Conservation (phyloP, 1,284 basidiomycete genomes). For the Ceratobasidium sp. region DNA sequence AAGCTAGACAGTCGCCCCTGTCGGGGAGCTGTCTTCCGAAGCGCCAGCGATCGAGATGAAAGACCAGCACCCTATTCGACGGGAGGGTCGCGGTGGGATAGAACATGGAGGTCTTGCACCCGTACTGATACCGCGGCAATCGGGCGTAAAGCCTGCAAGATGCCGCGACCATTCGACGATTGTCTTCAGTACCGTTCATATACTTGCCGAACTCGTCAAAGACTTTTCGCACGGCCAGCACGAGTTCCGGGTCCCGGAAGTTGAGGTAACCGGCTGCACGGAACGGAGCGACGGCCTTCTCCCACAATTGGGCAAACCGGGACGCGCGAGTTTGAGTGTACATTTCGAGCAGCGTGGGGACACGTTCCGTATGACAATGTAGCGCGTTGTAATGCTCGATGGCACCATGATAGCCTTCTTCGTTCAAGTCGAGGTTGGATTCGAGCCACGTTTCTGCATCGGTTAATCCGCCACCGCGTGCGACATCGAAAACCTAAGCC, state of each 20-base stretch:
- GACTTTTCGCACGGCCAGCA: not conserved
- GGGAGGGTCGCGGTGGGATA: not conserved
- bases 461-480: too few species aligned
- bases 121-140: not conserved
- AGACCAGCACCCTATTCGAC: not conserved
- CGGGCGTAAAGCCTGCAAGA: not conserved
- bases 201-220: not conserved
- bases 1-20: not conserved
- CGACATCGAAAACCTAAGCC: too few species aligned
- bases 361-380: not conserved
- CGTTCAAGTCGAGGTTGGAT: not conserved
- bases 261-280: not conserved
- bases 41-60: not conserved
- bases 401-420: not conserved
- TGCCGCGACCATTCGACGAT: not conserved
- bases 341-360: not conserved
- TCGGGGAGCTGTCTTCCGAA: not conserved
- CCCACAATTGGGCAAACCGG: not conserved
- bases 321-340: not conserved
- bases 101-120: not conserved
- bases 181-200: not conserved
- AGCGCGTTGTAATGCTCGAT: not conserved
- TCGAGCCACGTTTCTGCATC: too few species aligned
- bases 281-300: not conserved
- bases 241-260: not conserved